Evolutionary conservation across 331 rosid genomes (phyloP), one percentile per base, ranked within the genome.

Genomic region (Malus hybrid): DNA sequence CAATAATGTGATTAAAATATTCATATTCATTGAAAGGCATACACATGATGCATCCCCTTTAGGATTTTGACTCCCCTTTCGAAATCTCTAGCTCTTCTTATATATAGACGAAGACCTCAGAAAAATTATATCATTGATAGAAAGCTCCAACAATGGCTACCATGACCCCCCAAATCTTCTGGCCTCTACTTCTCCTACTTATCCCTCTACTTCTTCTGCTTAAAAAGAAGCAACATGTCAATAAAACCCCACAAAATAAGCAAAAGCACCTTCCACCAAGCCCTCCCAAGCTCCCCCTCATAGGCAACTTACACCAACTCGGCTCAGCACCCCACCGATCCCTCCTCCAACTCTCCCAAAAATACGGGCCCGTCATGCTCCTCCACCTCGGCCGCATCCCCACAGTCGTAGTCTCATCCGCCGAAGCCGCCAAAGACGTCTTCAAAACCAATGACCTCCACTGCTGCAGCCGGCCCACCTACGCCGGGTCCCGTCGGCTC

Each of bases 211-310:
- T 76, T 6, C 8, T 75, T 73, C 5, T 80, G 19, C 19, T 73
- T 10, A 73, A 66, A 67, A 28, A 5, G 57, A 81, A 42, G 9
- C 4, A 16, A 14, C 0, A 8, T 6, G 26, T 9, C 10, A 19
- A 29, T 1, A 57, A 18, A 5, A 57, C 8, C 13, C 65, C 55
- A 66, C 65, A 57, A 39, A 39, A 36, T 36, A 36, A 9, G 46
- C 46, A 9, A 48, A 68, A 62, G 44, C 24, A 7, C 12, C 48
- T 63, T 20, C 87, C 87, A 0, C 87, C 90, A 53, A 62, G 82
- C 76, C 90, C 84, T 58, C 87, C 81, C 1, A 79, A 74, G 86
- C 88, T 86, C 66, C 88, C 90, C 14, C 44, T 81, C 11, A 62
- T 79, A 32, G 86, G 90, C 6, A 79, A 86, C 68, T 70, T 86